These are phyloP conservation scores for Stylosanthes scabra DNA, from an alignment of 331 rosid species.

Conservation along the genomic window DNA sequence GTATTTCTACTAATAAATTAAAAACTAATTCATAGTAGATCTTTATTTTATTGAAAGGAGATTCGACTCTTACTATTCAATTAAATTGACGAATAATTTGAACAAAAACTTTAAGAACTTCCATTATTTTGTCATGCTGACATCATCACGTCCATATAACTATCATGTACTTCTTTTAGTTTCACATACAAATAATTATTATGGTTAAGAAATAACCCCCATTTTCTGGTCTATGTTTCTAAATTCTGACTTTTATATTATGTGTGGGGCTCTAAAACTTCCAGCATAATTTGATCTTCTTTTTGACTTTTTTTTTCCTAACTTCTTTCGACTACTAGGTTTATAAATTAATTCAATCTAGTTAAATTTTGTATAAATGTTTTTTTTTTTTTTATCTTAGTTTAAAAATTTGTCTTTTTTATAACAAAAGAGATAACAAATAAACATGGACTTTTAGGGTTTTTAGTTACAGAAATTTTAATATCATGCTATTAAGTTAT, in stretches of 20 bases:
- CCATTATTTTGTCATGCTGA: slow-evolving; percentile 32
- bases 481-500: too few relatives aligned
- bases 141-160: background rate
- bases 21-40: too few relatives aligned
- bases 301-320: background rate
- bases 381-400: too few relatives aligned
- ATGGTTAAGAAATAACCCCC: slow-evolving; percentile 7
- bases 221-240: background rate
- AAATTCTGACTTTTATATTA: background rate
- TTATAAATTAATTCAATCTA: background rate
- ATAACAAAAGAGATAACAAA: too few relatives aligned
- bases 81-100: too few relatives aligned
- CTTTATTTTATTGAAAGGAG: too few relatives aligned
- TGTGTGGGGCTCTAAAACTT: background rate
- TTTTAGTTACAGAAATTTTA: too few relatives aligned
- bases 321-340: background rate
- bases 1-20: too few relatives aligned
- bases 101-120: slow-evolving; percentile 3
- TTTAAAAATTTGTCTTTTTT: too few relatives aligned
- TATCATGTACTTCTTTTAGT: background rate
- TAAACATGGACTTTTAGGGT: too few relatives aligned
- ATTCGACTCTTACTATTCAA: too few relatives aligned
- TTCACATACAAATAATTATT: background rate
- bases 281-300: background rate
- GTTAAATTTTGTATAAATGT: background rate